phyloP scores from a whole-genome alignment of 2,329 filamentous ascomycete genomes.

The Aspergillus ustus region DNA sequence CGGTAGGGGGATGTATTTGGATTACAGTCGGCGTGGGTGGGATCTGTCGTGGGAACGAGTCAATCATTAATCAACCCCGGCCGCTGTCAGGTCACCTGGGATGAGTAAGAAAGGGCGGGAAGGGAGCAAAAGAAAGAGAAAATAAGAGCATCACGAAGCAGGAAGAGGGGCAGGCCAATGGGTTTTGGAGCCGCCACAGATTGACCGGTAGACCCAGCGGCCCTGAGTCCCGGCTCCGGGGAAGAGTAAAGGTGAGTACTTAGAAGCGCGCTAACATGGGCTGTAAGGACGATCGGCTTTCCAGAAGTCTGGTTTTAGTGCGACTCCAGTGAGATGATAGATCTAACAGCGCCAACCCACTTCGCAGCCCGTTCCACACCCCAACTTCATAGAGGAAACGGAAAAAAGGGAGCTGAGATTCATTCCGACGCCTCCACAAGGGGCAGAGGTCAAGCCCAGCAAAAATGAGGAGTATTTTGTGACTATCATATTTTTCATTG shows the following conservation, averaged over 20 bases:
- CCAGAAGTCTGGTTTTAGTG: constrained; percentile 41
- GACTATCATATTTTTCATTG: constrained; percentile 2
- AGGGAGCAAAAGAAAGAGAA: constrained; percentile 10
- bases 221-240: constrained; percentile 40
- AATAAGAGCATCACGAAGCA: constrained; percentile 20
- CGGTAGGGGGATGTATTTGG: background rate
- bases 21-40: background rate
- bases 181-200: constrained; percentile 29
- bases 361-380: constrained; percentile 27
- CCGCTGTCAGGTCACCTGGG: constrained; percentile 13
- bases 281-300: constrained; percentile 42
- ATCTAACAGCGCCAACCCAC: constrained; percentile 33
- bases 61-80: constrained; percentile 1
- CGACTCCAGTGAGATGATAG: constrained; percentile 43
- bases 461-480: constrained; percentile 2
- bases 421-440: background rate
- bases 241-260: constrained; percentile 35
- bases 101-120: constrained; percentile 6
- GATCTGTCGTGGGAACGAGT: background rate
- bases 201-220: constrained; percentile 35
- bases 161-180: constrained; percentile 23
- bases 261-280: constrained; percentile 37
- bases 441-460: background rate
- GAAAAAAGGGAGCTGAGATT: constrained; percentile 10
- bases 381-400: constrained; percentile 10